These are phyloP conservation scores for Ceratocystis alfenasii DNA, from an alignment of 2,329 filamentous ascomycete species.

Conservation along the genomic window DNA sequence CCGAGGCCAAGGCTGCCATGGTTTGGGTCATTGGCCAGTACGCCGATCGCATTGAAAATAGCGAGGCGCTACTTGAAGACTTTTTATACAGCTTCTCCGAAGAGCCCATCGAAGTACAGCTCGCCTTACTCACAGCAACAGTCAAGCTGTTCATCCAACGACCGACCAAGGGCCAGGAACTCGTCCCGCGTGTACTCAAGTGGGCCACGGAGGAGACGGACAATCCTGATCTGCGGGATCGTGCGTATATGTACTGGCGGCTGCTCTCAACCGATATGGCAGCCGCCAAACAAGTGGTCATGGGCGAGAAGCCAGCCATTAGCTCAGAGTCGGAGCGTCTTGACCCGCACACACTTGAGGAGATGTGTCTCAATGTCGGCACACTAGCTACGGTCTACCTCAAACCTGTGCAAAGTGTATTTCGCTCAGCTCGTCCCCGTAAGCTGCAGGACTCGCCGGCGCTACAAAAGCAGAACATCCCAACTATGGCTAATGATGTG, in stretches of 20 bases:
- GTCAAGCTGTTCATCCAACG: slow-evolving; percentile 97
- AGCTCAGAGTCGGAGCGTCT: slow-evolving; percentile 92
- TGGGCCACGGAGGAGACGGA: slow-evolving; percentile 99
- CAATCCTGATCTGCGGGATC: slow-evolving; percentile 87
- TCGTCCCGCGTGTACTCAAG: slow-evolving; percentile 90
- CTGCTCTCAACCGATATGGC: slow-evolving; percentile 84
- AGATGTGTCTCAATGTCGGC: slow-evolving; percentile 93
- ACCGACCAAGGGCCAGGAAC: slow-evolving; percentile 82
- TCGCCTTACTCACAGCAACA: slow-evolving; percentile 86
- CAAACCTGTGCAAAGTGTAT: slow-evolving; percentile 94
- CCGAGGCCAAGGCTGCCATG: slow-evolving; percentile 95
- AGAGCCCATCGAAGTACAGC: slow-evolving; percentile 88
- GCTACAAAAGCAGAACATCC: slow-evolving; percentile 59
- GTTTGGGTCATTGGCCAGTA: slow-evolving; percentile 99
- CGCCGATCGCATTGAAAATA: slow-evolving; percentile 93
- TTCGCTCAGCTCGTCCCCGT: slow-evolving; percentile 73
- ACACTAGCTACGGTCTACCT: slow-evolving; percentile 95
- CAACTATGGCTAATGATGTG: slow-evolving; percentile 35
- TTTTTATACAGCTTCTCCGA: slow-evolving; percentile 90
- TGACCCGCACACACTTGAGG: slow-evolving; percentile 80
- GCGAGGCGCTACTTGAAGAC: slow-evolving; percentile 83
- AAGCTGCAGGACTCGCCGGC: slow-evolving; percentile 73
- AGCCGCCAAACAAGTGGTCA: slow-evolving; percentile 75
- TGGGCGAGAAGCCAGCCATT: slow-evolving; percentile 95
- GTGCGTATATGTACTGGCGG: slow-evolving; percentile 99